Percentiles rank a stretch among this genome's conserved stretches.
phyloP scores from a whole-genome alignment of 257 asterid species.

The Handroanthus guayacan region DNA sequence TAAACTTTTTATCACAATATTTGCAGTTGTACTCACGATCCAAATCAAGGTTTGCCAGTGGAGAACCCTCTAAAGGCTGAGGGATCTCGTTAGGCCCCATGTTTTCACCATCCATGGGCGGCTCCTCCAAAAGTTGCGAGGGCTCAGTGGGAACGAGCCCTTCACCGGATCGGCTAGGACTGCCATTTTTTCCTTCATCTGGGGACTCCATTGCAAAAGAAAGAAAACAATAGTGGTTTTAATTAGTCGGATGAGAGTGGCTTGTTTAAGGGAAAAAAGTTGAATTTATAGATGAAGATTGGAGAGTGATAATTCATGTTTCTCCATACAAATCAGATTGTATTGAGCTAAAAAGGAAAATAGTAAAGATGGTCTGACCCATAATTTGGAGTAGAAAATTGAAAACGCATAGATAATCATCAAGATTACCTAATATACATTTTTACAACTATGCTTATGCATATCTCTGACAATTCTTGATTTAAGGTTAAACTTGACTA shows the following conservation, averaged over 20 bases:
- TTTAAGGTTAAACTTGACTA: slow-evolving; percentile 20
- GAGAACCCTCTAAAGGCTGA: not conserved
- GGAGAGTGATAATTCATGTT: not conserved
- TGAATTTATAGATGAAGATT: slow-evolving; percentile 21
- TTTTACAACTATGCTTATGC: slow-evolving; percentile 17
- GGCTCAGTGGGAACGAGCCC: not conserved
- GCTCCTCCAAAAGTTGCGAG: not conserved
- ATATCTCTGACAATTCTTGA: slow-evolving; percentile 4
- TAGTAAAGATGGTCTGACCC: slow-evolving; percentile 15
- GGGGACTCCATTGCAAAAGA: slow-evolving; percentile 12
- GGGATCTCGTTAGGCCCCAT: not conserved
- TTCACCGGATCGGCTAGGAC: not conserved
- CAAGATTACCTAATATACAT: not conserved
- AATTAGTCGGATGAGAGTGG: not conserved
- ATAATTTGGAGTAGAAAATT: not conserved
- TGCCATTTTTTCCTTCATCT: too few relatives aligned
- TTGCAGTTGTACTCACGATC: slow-evolving; percentile 37
- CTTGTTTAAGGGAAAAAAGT: not conserved
- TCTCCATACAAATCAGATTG: slow-evolving; percentile 17
- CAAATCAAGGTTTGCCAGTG: not conserved
- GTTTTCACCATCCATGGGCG: not conserved
- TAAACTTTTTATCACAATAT: slow-evolving; percentile 43
- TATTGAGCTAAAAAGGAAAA: slow-evolving; percentile 18
- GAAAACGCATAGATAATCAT: not conserved
- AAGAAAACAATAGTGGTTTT: not conserved